These are phyloP conservation scores for Blepharisma japonicum DNA, from an alignment of 73 alveolate genomes.

Conservation along the genomic window DNA sequence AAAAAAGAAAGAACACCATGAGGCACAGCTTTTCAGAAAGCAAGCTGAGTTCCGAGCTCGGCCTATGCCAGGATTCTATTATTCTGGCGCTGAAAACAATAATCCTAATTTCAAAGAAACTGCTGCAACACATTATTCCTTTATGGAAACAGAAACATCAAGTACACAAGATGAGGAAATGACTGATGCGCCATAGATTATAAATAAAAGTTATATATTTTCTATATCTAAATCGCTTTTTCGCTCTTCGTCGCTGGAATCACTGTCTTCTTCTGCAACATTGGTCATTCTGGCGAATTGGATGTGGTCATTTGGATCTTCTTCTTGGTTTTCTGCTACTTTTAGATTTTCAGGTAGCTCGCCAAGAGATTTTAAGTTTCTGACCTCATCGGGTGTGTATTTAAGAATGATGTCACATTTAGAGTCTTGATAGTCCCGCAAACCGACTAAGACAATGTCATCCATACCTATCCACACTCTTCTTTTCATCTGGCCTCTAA, in stretches of 20 bases:
- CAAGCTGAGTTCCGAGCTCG: slow-evolving; percentile 12
- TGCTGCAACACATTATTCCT: no score
- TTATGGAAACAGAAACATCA: no score
- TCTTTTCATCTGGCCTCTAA: slow-evolving; percentile 93
- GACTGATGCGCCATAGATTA: no score
- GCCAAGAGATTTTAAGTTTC: slow-evolving; percentile 80
- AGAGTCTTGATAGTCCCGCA: slow-evolving; percentile 94
- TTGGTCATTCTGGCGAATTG: neutral
- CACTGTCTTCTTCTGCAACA: neutral
- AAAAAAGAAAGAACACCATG: neutral
- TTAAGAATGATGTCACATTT: slow-evolving; percentile 93
- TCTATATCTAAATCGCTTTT: neutral
- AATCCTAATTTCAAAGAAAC: no score
- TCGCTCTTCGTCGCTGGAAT: neutral
- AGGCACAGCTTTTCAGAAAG: neutral
- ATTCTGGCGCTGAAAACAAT: no score
- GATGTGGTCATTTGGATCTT: slow-evolving; percentile 10
- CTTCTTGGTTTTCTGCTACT: slow-evolving; percentile 43
- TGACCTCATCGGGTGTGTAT: slow-evolving; percentile 92
- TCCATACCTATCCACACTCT: slow-evolving; percentile 96
- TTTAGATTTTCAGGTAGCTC: slow-evolving; percentile 87
- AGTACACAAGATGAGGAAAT: no score
- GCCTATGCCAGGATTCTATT: neutral
- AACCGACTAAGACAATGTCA: slow-evolving; percentile 89
- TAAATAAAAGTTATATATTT: no score